A percentile compares a stretch with the other conserved stretches of the same genome.
Conservation (phyloP, 495 filamentous ascomycete genomes). For the Paragyromitra xinjiangensis region DNA sequence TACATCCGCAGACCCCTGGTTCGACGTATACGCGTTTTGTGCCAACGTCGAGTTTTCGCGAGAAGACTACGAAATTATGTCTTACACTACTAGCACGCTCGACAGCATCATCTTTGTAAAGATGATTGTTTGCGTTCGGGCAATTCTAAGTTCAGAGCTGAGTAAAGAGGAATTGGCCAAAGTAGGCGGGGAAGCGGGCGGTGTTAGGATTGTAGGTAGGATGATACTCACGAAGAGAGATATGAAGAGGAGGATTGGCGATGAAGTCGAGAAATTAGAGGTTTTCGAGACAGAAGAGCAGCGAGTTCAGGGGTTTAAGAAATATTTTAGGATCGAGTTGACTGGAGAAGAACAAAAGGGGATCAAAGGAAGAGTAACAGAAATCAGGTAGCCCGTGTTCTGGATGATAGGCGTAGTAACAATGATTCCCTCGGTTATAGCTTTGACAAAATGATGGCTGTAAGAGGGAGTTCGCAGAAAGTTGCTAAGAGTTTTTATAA, state of each 20-base stretch:
- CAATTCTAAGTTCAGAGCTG: constrained; percentile 61
- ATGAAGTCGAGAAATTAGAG: constrained; percentile 65
- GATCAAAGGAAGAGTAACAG: constrained; percentile 63
- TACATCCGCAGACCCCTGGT: constrained; percentile 62
- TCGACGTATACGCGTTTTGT: constrained; percentile 68
- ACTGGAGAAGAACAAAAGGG: constrained; percentile 64
- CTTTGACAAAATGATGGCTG: background rate
- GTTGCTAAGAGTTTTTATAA: background rate
- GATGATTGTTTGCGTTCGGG: constrained; percentile 37
- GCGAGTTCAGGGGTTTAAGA: constrained; percentile 63
- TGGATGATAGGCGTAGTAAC: background rate
- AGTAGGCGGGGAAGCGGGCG: constrained; percentile 48
- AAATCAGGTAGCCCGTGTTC: constrained; percentile 58
- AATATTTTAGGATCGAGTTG: constrained; percentile 67
- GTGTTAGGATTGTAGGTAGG: constrained; percentile 65
- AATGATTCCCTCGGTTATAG: background rate
- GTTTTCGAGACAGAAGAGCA: constrained; percentile 64
- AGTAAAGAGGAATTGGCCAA: constrained; percentile 26
- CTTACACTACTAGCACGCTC: constrained; percentile 59
- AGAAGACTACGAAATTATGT: constrained; percentile 73
- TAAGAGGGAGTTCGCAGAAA: background rate
- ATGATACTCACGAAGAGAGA: constrained; percentile 67
- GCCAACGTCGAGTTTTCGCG: constrained; percentile 69
- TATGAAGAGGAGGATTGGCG: constrained; percentile 69
- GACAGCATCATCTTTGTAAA: constrained; percentile 19